phyloP scores from a whole-genome alignment of 345 rosid genomes.

The Hibiscus tridactylites region DNA sequence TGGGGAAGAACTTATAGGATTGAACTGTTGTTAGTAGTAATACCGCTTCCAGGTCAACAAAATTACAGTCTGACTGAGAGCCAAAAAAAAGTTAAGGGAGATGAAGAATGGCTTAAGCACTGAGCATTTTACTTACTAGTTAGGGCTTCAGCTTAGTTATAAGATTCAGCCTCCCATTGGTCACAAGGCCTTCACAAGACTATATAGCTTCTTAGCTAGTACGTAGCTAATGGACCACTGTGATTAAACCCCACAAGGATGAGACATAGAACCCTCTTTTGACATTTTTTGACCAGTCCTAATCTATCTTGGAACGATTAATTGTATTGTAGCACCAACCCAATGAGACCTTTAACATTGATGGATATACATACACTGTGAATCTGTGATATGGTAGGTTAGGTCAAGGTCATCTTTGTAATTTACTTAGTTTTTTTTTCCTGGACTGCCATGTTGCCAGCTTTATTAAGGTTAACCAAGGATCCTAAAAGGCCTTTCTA shows the following conservation, averaged over 20 bases:
- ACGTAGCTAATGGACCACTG: constrained; percentile 4
- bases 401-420: not conserved
- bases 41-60: not conserved
- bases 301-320: constrained; percentile 1
- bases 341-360: not conserved
- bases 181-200: not conserved
- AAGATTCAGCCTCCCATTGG: not conserved
- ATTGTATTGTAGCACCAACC: not conserved
- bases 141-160: not conserved
- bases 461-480: not conserved
- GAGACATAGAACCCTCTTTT: not conserved
- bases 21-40: too few species aligned
- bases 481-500: not conserved
- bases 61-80: not conserved
- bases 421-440: constrained; percentile 8
- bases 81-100: not conserved
- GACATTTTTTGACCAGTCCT: not conserved
- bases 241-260: not conserved
- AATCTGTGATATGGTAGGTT: not conserved
- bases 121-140: not conserved
- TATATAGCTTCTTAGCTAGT: not conserved
- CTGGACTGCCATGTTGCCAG: constrained; percentile 9
- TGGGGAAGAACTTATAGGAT: not conserved
- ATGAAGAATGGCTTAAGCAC: not conserved
- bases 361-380: too few species aligned